phyloP scores from a whole-genome alignment of 495 filamentous ascomycete species.

The Aspergillus bridgeri region DNA sequence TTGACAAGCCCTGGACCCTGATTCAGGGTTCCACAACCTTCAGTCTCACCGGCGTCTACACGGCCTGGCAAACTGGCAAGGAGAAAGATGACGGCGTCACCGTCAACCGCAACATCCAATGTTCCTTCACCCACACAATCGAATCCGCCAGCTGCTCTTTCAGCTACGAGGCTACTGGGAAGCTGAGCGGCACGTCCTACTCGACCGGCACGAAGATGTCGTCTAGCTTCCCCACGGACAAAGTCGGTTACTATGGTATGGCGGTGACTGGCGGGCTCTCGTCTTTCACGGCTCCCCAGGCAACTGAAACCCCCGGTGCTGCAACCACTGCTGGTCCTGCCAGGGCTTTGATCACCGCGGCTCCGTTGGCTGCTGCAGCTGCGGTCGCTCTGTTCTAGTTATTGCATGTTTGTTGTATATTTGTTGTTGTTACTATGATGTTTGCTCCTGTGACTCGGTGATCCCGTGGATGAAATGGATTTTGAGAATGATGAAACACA shows the following conservation, averaged over 20 bases:
- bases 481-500: too few relatives aligned
- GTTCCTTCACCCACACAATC: background rate
- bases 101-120: background rate
- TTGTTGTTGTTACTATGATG: background rate
- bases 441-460: background rate
- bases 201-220: background rate
- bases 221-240: background rate
- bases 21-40: slow-evolving; percentile 18
- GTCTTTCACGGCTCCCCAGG: background rate
- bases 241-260: background rate
- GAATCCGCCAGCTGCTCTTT: background rate
- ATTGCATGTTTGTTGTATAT: background rate
- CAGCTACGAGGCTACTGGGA: background rate
- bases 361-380: slow-evolving; percentile 1
- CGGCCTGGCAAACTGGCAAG: background rate
- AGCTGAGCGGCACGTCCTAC: background rate
- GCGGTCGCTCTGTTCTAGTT: slow-evolving; percentile 2
- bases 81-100: slow-evolving; percentile 1
- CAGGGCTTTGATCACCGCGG: background rate
- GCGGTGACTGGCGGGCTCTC: background rate
- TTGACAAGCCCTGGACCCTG: slow-evolving; percentile 23
- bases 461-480: background rate
- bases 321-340: background rate
- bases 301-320: background rate
- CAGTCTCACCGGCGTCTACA: slow-evolving; percentile 3